These are phyloP conservation scores for Polytrichum formosum DNA, from an alignment of 225 moss, liverwort and hornwort species.

Conservation along the genomic window DNA sequence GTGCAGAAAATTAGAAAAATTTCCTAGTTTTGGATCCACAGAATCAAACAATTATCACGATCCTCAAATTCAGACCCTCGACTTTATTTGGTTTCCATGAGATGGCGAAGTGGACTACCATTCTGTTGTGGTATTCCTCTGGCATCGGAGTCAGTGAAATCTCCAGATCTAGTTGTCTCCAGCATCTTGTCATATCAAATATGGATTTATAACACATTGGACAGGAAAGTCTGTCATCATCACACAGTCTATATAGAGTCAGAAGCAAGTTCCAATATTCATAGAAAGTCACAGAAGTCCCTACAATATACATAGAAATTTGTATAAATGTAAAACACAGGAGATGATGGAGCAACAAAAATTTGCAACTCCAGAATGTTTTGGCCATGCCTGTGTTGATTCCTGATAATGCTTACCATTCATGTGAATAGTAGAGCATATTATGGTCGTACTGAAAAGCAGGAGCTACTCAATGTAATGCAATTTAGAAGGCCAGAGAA, in stretches of 20 bases:
- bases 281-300: neutral
- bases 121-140: conserved; percentile 68
- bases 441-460: neutral
- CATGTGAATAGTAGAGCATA: no score
- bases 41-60: neutral
- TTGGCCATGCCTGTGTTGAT: neutral
- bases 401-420: neutral
- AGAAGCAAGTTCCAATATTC: neutral
- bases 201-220: conserved; percentile 85
- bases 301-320: neutral
- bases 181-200: conserved; percentile 67
- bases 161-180: conserved; percentile 76
- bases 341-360: neutral
- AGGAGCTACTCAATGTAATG: neutral
- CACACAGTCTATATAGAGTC: neutral
- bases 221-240: conserved; percentile 53
- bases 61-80: neutral
- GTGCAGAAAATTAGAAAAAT: neutral
- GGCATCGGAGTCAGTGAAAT: conserved; percentile 80
- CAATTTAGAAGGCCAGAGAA: conserved; percentile 10
- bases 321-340: neutral
- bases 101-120: conserved; percentile 30
- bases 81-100: neutral
- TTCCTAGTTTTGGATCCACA: neutral
- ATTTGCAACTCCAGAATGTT: neutral